Evolutionary conservation across 257 asterid species (phyloP).

Genomic region (Coffea eugenioides): DNA sequence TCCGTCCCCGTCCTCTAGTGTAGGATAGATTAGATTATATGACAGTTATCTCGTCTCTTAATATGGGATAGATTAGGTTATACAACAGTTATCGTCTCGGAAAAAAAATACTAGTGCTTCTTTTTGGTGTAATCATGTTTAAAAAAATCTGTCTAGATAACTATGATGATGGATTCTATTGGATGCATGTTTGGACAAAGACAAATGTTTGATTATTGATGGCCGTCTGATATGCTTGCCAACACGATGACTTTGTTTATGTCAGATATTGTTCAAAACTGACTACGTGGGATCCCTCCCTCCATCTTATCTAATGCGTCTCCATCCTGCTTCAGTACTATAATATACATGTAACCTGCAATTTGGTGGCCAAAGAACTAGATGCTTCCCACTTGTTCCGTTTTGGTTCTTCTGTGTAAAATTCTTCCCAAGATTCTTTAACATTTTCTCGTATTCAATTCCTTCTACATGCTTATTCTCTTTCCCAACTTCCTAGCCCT

Average conservation of each 20-base stretch:
- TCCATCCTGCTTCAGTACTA: too few species aligned
- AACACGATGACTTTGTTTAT: conserved; percentile 1
- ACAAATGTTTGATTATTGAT: neutral
- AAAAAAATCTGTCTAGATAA: neutral
- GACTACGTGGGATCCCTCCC: conserved; percentile 4
- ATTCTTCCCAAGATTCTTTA: too few species aligned
- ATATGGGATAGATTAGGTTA: too few species aligned
- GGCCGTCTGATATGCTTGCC: conserved; percentile 16
- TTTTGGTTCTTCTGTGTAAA: too few species aligned
- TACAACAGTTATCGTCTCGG: too few species aligned
- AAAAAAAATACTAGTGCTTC: neutral
- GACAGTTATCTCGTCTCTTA: too few species aligned
- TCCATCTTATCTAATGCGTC: neutral
- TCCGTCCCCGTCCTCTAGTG: too few species aligned
- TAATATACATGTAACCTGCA: neutral
- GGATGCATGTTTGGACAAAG: neutral
- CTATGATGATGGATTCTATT: neutral
- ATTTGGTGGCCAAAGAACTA: neutral
- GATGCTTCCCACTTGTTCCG: too few species aligned
- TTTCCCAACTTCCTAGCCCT: too few species aligned
- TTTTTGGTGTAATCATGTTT: neutral
- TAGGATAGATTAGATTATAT: too few species aligned
- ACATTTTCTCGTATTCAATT: too few species aligned
- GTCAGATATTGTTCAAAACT: neutral
- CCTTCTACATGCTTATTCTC: too few species aligned